Conservation (phyloP, 2,329 filamentous ascomycete species). For the Aspergillus thermomutatus region DNA sequence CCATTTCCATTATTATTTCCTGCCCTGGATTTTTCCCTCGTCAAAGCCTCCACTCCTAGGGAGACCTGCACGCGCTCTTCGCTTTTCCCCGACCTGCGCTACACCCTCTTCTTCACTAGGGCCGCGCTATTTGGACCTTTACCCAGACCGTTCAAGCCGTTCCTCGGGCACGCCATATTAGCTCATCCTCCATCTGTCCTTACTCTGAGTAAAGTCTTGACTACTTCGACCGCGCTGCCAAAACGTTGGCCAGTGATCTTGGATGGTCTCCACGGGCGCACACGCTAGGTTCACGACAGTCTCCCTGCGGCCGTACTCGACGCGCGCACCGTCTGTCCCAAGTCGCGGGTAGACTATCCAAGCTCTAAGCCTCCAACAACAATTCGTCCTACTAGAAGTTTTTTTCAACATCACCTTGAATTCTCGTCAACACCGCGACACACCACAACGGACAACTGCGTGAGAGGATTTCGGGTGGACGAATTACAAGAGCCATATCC, state of each 20-base stretch:
- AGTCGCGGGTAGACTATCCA: constrained; percentile 36
- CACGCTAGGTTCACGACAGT: constrained; percentile 33
- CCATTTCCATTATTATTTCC: background rate
- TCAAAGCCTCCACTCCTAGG: constrained; percentile 7
- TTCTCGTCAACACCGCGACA: constrained; percentile 4
- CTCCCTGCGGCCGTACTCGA: constrained; percentile 19
- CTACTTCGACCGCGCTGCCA: constrained; percentile 16
- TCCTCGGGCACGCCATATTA: constrained; percentile 34
- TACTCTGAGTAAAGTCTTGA: constrained; percentile 5
- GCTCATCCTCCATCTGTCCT: constrained; percentile 15
- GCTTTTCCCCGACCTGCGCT: constrained; percentile 35
- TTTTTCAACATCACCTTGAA: constrained; percentile 16
- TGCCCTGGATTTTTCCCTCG: background rate
- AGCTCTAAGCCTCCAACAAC: constrained; percentile 20
- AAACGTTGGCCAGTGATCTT: constrained; percentile 28
- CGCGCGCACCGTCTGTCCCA: constrained; percentile 25
- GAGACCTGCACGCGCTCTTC: constrained; percentile 27
- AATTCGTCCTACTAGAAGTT: constrained; percentile 14
- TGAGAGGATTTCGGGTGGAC: constrained; percentile 4
- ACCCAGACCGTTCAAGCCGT: constrained; percentile 27
- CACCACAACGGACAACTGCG: constrained; percentile 13
- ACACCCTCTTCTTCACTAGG: constrained; percentile 32
- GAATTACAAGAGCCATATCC: constrained; percentile 5
- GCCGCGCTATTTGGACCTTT: constrained; percentile 20
- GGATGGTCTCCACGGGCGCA: constrained; percentile 28